Percentiles rank a stretch among this genome's conserved stretches.
Evolutionary conservation across 306 rosid genomes (phyloP).

Genomic region (Mucuna pruriens): DNA sequence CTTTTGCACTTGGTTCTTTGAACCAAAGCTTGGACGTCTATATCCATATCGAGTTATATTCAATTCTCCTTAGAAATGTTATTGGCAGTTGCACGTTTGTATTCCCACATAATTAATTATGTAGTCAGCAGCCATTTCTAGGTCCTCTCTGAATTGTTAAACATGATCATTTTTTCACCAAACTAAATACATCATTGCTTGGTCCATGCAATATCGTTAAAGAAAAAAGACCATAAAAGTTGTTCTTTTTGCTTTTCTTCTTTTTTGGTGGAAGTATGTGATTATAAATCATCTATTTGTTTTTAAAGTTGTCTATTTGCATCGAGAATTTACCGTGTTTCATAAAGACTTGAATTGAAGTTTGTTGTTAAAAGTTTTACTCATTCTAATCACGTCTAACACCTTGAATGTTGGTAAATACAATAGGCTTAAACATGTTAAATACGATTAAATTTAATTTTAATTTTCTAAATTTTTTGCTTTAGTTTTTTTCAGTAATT

Average conservation of each 20-base stretch:
- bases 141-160: constrained; percentile 3
- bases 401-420: background rate
- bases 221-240: background rate
- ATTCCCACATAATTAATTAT: background rate
- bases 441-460: background rate
- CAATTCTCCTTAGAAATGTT: constrained; percentile 46
- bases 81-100: constrained; percentile 32
- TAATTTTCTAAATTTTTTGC: background rate
- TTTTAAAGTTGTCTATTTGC: background rate
- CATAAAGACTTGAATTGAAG: background rate
- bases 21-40: constrained; percentile 42
- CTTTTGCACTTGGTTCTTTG: constrained; percentile 45
- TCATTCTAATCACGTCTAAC: background rate
- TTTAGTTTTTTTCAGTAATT: background rate
- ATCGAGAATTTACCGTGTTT: background rate
- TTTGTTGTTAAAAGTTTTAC: background rate
- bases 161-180: constrained; percentile 30
- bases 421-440: background rate
- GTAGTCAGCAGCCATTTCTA: constrained; percentile 23
- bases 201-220: constrained; percentile 10
- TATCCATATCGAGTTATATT: constrained; percentile 44
- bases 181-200: background rate
- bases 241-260: background rate
- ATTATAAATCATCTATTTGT: background rate
- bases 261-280: background rate